These are phyloP conservation scores for Mycena kentingensis DNA, from an alignment of 768 basidiomycete genomes.

Conservation along the genomic window DNA sequence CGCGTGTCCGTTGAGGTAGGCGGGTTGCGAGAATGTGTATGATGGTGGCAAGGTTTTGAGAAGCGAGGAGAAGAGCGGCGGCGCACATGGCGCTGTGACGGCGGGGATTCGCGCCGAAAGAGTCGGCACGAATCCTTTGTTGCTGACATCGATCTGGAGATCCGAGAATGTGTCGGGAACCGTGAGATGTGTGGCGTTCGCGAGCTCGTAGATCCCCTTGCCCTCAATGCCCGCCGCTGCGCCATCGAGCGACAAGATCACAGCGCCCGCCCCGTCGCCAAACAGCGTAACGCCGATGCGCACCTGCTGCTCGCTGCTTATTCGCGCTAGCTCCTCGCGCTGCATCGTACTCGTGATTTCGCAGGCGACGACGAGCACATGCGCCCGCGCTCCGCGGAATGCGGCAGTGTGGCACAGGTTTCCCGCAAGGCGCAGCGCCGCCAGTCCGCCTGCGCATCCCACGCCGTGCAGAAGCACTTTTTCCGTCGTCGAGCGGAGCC, in stretches of 20 bases:
- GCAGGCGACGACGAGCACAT: slow-evolving; percentile 12
- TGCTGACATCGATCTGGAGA: slow-evolving; percentile 3
- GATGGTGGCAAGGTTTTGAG: slow-evolving; percentile 3
- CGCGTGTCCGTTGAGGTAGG: no score
- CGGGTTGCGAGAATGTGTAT: background rate
- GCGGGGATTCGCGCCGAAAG: slow-evolving; percentile 1
- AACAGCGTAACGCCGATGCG: slow-evolving; percentile 10
- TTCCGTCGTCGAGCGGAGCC: slow-evolving; percentile 7
- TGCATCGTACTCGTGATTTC: slow-evolving; percentile 10
- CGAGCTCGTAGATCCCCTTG: slow-evolving; percentile 14
- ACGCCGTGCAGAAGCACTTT: slow-evolving; percentile 16
- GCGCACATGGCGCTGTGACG: background rate
- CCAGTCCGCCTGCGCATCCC: slow-evolving; percentile 13
- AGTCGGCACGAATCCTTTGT: slow-evolving; percentile 5
- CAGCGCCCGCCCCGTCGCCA: slow-evolving; percentile 11
- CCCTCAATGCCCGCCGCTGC: background rate
- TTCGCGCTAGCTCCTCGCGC: slow-evolving; percentile 7
- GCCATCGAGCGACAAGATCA: slow-evolving; percentile 5
- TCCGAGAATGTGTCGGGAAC: slow-evolving; percentile 8
- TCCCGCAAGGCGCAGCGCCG: slow-evolving; percentile 8
- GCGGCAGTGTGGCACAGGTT: slow-evolving; percentile 13
- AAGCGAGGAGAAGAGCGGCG: slow-evolving; percentile 5
- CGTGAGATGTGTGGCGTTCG: slow-evolving; percentile 10
- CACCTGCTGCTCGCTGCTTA: slow-evolving; percentile 13
- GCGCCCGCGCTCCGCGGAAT: slow-evolving; percentile 6